Base-by-base conservation (phyloP, 2,329 filamentous ascomycete species). In the Xylariaceae sp. region DNA sequence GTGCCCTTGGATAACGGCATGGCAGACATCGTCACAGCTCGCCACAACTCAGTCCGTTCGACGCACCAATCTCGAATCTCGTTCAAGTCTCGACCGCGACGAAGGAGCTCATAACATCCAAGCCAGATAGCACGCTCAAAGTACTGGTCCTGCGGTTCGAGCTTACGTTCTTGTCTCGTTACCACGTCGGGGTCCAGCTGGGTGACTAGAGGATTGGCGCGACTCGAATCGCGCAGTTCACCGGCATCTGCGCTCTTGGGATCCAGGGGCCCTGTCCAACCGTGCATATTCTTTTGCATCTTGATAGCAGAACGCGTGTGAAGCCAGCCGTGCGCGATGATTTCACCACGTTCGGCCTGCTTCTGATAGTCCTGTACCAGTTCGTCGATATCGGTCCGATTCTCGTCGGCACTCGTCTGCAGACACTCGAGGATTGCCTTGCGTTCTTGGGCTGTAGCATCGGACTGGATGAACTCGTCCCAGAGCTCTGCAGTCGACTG, bases 111-210 rank as follows among this genome's bases (percentile, higher is more conserved):
- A 78, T 92, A 97, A 74, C 90, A 94, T n/a, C 90, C 88, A 62
- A 92, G 82, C 92, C 94, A 97, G 51, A 96, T 89, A 2, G 92
- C 89, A 56, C 88, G 85, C 76, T 99, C 94, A 63, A 93, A 94
- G 69, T 87, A 92, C 65, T 91, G 86, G 70, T 99, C 94, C 68
- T 92, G 85, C 23, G 86, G 83, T 70, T 96, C 88, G 47, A 97
- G 78, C 53, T 82, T 85, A 56, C 89, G 84, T 53, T 81, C 82
- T 73, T 97, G 92, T 62, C 94, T 84, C 44, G 86, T 87, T n/a
- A 86, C 80, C 4, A 92, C 90, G 77, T 99, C 94, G 0, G 94
- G 94, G 69, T 99, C 94, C 39, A 99, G 80, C 67, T 96, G 90
- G 0, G 91, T 95, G 56, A 96, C 85, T 2, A 96, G 76, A 4